Percentiles rank a stretch among this genome's conserved stretches.
Evolutionary conservation across 2,329 filamentous ascomycete species (phyloP).

Genomic region (Aspergillus sp.): DNA sequence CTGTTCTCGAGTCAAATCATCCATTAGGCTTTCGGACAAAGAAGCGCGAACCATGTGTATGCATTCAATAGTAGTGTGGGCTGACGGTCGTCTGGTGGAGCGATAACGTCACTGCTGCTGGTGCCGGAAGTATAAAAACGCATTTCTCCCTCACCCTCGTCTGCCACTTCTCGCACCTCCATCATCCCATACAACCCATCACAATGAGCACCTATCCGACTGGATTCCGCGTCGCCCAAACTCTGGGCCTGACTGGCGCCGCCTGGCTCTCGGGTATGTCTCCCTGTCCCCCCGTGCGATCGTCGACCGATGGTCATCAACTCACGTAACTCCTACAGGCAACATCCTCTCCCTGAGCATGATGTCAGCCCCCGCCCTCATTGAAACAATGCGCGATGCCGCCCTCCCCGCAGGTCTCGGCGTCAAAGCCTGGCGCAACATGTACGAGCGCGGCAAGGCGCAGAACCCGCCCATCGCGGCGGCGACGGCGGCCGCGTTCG

Average conservation of each 20-base stretch:
- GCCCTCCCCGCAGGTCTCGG: constrained; percentile 5
- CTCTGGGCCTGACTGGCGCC: constrained; percentile 27
- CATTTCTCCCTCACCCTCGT: background rate
- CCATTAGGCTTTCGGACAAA: background rate
- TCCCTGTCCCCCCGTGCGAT: background rate
- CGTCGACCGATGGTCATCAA: background rate
- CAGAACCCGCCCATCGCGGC: constrained; percentile 27
- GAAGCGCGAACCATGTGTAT: background rate
- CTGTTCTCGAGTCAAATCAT: too few relatives aligned
- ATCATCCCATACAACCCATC: background rate
- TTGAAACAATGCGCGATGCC: constrained; percentile 15
- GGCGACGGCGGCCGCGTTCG: constrained; percentile 19
- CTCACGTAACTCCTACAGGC: constrained; percentile 11
- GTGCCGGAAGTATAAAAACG: background rate
- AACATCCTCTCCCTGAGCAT: constrained; percentile 28
- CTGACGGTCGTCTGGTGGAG: background rate
- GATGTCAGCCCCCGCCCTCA: constrained; percentile 24
- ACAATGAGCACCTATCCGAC: constrained; percentile 19
- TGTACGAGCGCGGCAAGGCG: constrained; percentile 21
- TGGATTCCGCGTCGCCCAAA: constrained; percentile 26
- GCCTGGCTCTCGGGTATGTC: constrained; percentile 30
- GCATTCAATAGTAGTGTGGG: background rate
- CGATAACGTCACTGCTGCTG: constrained; percentile 7
- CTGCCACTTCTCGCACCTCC: background rate
- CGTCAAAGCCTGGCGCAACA: constrained; percentile 18